Base-by-base conservation (phyloP, 1,284 basidiomycete genomes). In the Neolentinus lepideus region DNA sequence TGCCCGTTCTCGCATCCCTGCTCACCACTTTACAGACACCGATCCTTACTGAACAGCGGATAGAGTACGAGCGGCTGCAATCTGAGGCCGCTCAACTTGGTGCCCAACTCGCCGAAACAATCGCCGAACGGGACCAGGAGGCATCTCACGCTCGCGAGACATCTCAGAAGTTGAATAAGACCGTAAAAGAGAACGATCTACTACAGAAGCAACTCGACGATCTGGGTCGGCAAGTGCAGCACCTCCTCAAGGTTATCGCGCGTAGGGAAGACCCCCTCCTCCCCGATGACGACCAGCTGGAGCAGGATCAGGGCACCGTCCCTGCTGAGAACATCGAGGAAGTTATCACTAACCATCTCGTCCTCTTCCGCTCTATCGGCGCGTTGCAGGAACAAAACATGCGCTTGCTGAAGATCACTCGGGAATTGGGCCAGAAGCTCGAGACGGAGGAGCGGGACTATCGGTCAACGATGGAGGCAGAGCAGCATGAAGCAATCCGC, bases 321-420 rank as follows among this genome's bases (percentile, higher is more conserved):
- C 78, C 79, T 3, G 79, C 78, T 1, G 77, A 82, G 54, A 79
- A 81, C 59, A 84, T 87, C 26, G 85, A 94, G 60, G 75, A 77
- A 0, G 83, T 98, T 60, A 96, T 98, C 69, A 90, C 92, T 22
- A 90, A 90, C 65, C 81, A 94, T 63, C 83, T 99, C 12, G 90
- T 98, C 50, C 82, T 93, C 25, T 99, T 95, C 84, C 79, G 78
- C 50, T 90, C 86, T 1, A 83, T 98, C 51, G 79, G 83, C 11
- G 79, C 82, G 21, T 74, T 99, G 26, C 93, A 97, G 64, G 81
- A 87, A 52, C 94, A 97, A 73, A 99, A 99, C 68, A 85, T 90
- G 70, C 89, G 90, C 62, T 75, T 98, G 9, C 75, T 99, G 29
- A 85, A 82, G 65, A 85, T 97, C 58, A 86, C 90, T 8, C 80